Percentiles rank a stretch among this genome's conserved stretches.
Conservation (phyloP, 805 yeast species). For the Myxozyma nipponensis region DNA sequence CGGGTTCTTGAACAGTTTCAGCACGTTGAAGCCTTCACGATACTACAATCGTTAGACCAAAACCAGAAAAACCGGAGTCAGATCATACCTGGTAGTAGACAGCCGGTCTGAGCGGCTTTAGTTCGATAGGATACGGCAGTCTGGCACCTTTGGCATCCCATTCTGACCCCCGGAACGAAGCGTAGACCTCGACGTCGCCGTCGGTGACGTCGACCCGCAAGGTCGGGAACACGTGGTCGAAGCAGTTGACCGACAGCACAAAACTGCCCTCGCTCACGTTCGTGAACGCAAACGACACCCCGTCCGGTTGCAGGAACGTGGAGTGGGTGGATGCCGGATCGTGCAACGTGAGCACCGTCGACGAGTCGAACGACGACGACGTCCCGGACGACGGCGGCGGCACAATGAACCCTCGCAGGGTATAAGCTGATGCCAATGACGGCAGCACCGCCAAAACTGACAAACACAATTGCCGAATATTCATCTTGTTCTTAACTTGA, state of each 20-base stretch:
- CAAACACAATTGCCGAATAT: background rate
- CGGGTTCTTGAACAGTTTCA: constrained; percentile 37
- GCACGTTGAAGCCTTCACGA: constrained; percentile 34
- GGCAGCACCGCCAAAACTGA: background rate
- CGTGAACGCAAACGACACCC: constrained; percentile 28
- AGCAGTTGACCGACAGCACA: constrained; percentile 27
- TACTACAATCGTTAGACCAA: constrained; percentile 1
- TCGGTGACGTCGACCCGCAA: constrained; percentile 26
- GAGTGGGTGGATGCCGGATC: constrained; percentile 8
- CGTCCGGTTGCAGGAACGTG: constrained; percentile 23
- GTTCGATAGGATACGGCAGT: constrained; percentile 34
- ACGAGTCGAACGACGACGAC: background rate
- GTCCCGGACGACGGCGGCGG: background rate
- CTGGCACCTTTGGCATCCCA: constrained; percentile 32
- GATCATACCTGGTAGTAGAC: constrained; percentile 28
- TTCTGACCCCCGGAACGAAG: constrained; percentile 33
- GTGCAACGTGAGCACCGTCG: constrained; percentile 13
- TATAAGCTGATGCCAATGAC: constrained; percentile 9
- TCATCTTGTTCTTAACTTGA: background rate
- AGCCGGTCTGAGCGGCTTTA: constrained; percentile 31
- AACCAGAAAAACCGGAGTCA: background rate
- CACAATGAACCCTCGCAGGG: constrained; percentile 15
- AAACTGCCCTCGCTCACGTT: constrained; percentile 33
- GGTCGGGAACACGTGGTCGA: constrained; percentile 24
- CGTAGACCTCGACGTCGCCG: constrained; percentile 31